phyloP scores from a whole-genome alignment of 1,139 yeast species.

The Pichia sp. region DNA sequence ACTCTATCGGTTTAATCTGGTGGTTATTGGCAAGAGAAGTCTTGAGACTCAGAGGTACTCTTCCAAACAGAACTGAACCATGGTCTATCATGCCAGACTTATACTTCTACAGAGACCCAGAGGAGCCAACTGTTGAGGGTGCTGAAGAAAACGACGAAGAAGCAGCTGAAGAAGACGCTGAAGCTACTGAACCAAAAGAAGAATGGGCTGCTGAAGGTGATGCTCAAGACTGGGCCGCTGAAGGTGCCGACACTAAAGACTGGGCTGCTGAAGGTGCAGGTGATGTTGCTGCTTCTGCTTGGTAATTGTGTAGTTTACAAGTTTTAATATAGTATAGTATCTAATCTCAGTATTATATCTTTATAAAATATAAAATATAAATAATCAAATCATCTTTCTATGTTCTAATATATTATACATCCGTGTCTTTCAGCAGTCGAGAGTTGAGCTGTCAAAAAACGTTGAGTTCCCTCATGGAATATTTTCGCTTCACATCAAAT shows the following conservation, averaged over 20 bases:
- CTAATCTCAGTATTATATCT: slow-evolving; percentile 12
- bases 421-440: no score
- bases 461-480: no score
- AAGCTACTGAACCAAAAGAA: slow-evolving; percentile 32
- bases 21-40: slow-evolving; percentile 99
- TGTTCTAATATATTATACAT: slow-evolving; percentile 1
- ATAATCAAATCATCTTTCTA: slow-evolving; percentile 17
- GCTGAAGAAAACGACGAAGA: slow-evolving; percentile 58
- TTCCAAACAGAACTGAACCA: slow-evolving; percentile 94
- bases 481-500: not conserved
- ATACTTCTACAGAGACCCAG: slow-evolving; percentile 99
- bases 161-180: slow-evolving; percentile 56
- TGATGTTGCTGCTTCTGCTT: slow-evolving; percentile 31
- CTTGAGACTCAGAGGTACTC: slow-evolving; percentile 96
- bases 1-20: slow-evolving; percentile 99
- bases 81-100: slow-evolving; percentile 99
- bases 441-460: no score
- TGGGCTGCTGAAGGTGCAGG: slow-evolving; percentile 40
- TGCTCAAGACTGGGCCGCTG: slow-evolving; percentile 69
- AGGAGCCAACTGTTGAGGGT: slow-evolving; percentile 88
- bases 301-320: slow-evolving; percentile 26
- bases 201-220: slow-evolving; percentile 42
- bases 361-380: slow-evolving; percentile 11
- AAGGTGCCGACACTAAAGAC: slow-evolving; percentile 39
- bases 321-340: slow-evolving; percentile 12